phyloP scores from a whole-genome alignment of 371 early-diverging fungal species.

The Homolaphlyctis polyrhiza region DNA sequence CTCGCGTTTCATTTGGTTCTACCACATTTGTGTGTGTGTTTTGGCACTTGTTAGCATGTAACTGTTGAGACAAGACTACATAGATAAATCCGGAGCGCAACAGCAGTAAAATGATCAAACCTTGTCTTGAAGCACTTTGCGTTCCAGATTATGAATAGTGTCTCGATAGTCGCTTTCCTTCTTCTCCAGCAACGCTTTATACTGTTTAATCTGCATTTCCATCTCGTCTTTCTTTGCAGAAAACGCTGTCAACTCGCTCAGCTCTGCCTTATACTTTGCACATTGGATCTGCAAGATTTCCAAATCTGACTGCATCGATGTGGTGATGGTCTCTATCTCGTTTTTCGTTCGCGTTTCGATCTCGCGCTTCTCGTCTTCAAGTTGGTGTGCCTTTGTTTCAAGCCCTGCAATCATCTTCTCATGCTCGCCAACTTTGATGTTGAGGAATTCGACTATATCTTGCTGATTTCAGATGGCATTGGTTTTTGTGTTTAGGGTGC shows the following conservation, averaged over 20 bases:
- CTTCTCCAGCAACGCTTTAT: constrained; percentile 26
- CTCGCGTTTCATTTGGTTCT: constrained; percentile 47
- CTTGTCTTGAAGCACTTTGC: constrained; percentile 51
- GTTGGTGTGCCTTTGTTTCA: constrained; percentile 23
- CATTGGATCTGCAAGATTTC: constrained; percentile 26
- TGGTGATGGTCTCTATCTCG: constrained; percentile 21
- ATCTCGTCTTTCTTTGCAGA: constrained; percentile 29
- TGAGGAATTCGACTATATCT: constrained; percentile 55
- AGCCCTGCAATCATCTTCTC: constrained; percentile 40
- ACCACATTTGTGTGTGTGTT: too few species aligned
- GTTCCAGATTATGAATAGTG: constrained; percentile 41
- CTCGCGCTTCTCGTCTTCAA: constrained; percentile 39
- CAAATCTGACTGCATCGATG: constrained; percentile 25
- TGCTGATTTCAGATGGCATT: too few species aligned
- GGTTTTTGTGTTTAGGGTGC: constrained; percentile 1
- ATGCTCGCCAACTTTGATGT: constrained; percentile 52
- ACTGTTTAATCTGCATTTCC: constrained; percentile 14
- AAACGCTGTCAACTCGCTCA: constrained; percentile 38
- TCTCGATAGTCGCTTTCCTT: constrained; percentile 44
- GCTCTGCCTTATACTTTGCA: constrained; percentile 37
- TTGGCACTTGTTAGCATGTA: too few species aligned
- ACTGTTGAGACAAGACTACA: too few species aligned
- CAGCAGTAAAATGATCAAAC: too few species aligned
- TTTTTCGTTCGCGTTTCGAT: constrained; percentile 20
- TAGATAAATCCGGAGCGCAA: too few species aligned